Conservation (phyloP, 495 filamentous ascomycete species). For the Trichoderma reesei region DNA sequence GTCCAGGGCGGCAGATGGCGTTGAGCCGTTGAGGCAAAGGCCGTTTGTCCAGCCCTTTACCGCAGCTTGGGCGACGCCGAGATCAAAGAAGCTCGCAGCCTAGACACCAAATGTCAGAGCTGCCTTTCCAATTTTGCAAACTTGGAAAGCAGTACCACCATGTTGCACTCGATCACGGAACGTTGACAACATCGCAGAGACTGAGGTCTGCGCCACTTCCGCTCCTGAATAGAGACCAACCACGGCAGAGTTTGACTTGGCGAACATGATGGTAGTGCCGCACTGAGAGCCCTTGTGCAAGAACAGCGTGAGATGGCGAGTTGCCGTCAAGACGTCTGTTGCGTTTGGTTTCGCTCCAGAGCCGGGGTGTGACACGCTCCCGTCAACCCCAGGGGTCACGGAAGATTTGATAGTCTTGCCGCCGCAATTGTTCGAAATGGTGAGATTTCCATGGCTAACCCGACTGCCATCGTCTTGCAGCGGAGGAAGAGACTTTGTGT, state of each 20-base stretch:
- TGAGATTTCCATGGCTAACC: conserved; percentile 10
- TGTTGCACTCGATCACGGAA: conserved; percentile 9
- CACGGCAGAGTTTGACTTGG: conserved; percentile 15
- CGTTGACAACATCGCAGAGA: conserved; percentile 16
- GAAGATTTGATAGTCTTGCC: conserved; percentile 12
- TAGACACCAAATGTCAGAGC: conserved; percentile 27
- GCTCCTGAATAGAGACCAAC: conserved; percentile 17
- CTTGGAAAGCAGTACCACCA: conserved; percentile 1
- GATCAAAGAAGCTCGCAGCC: conserved; percentile 21
- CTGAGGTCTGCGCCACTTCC: conserved; percentile 19
- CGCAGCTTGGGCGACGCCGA: conserved; percentile 23
- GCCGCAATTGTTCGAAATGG: conserved; percentile 20
- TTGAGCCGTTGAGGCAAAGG: conserved; percentile 17
- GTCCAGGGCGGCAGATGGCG: conserved; percentile 15
- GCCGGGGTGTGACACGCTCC: conserved; percentile 17
- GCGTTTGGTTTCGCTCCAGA: conserved; percentile 9
- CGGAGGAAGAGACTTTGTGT: conserved; percentile 2
- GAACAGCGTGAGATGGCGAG: too few species aligned
- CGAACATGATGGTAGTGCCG: conserved; percentile 16
- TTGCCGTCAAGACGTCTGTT: too few species aligned
- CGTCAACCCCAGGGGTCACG: conserved; percentile 18
- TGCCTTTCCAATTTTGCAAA: conserved; percentile 16
- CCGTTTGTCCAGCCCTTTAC: conserved; percentile 28
- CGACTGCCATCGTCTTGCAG: conserved; percentile 12
- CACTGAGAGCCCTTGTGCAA: background rate